Evolutionary conservation across 2,329 filamentous ascomycete species (phyloP), one percentile per base, ranked within the genome.

Genomic region (Geosmithia flava): DNA sequence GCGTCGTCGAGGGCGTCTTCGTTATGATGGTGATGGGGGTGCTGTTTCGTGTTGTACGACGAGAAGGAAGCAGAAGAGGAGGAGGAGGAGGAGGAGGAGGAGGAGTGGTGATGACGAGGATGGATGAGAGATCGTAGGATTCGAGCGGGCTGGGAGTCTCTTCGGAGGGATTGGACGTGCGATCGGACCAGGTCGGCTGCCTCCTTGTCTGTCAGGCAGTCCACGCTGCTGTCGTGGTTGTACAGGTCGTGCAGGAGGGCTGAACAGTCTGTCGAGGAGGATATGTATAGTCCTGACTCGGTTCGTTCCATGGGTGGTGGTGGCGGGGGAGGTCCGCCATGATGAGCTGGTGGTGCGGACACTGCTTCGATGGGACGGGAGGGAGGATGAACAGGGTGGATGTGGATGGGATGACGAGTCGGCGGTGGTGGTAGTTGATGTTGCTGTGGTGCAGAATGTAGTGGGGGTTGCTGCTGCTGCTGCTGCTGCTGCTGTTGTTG

Each of bases 41-140:
- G 6, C 29, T 30, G 29, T 6, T 6, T 11, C 6, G 6, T 6
- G 29, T 30, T 6, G 29, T 30, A 6, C 11, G 29, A 11, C 7
- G 7, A 30, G 72, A 68, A 19, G 67, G 66, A 23, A 6, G 19
- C 16, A 5, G 66, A 62, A 6, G 62, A 61, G 7, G 65, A 64
- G 49, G 70, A 71, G 5, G 71, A 10, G 27, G 30, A 19, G 3
- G 37, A 8, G 7, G 33, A 7, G 42, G 40, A 27, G 17, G n/a
- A 6, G 15, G 41, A 20, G 42, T 20, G 15, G 13, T 33, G 30
- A 40, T 41, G 43, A 41, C 42, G 45, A 20, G 65, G 75, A 47
- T 67, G 70, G 56, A 83, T 78, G 46, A 82, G 69, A 23, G 71
- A 71, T 50, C 72, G 71, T 19, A 83, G 65, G 49, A 81, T 80